Percentiles rank a stretch among this genome's conserved stretches.
Conservation (phyloP, 2,329 filamentous ascomycete species). For the Neonectria neomacrospora region DNA sequence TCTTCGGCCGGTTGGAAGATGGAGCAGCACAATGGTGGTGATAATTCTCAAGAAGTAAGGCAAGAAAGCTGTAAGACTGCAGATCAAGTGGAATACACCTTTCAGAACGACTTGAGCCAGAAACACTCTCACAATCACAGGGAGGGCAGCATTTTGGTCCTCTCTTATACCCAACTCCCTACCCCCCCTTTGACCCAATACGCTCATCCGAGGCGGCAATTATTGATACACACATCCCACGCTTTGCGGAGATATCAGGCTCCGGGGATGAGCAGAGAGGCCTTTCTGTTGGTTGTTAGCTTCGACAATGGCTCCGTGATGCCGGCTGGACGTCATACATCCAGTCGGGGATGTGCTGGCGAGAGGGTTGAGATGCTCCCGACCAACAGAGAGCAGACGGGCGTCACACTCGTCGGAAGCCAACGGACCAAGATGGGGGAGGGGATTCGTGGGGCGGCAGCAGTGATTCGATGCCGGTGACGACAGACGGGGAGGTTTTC, state of each 20-base stretch:
- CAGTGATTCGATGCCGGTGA: not conserved
- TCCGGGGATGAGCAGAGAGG: not conserved
- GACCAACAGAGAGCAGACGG: not conserved
- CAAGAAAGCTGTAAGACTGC: not conserved
- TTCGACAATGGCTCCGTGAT: not conserved
- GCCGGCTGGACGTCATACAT: not conserved
- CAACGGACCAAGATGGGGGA: not conserved
- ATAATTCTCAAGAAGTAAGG: not conserved
- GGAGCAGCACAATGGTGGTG: not conserved
- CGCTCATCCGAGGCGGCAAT: not conserved
- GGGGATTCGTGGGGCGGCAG: not conserved
- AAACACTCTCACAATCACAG: not conserved
- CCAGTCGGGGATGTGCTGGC: constrained; percentile 5
- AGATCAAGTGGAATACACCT: not conserved
- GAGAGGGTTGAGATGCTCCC: not conserved
- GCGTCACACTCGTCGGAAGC: not conserved
- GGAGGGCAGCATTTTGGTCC: not conserved
- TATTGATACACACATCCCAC: not conserved
- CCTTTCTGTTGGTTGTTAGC: not conserved
- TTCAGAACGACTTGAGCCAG: not conserved
- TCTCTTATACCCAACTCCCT: not conserved
- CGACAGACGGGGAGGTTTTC: not conserved
- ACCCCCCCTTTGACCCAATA: not conserved
- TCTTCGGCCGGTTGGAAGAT: not conserved
- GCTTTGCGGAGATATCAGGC: not conserved